Evolutionary conservation across 352 stramenopile species (phyloP).

Genomic region (Lagenidium giganteum): DNA sequence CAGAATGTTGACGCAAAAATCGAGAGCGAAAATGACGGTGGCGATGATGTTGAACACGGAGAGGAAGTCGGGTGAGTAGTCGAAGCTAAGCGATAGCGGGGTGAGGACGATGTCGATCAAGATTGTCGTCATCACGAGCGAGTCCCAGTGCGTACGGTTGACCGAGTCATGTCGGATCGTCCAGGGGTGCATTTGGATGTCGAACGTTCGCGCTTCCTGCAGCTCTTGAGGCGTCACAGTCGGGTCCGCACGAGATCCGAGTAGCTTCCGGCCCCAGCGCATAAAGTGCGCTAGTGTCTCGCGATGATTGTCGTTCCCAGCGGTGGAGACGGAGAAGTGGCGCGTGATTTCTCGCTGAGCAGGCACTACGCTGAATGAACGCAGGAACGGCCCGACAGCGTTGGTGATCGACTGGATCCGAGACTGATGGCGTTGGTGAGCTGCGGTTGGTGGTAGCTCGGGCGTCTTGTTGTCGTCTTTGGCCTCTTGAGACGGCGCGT

Average conservation of each 20-base stretch:
- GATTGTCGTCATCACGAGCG: constrained; percentile 49
- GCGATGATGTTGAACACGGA: constrained; percentile 25
- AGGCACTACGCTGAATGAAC: too few relatives aligned
- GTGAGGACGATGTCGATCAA: constrained; percentile 48
- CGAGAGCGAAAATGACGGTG: constrained; percentile 40
- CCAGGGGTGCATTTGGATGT: constrained; percentile 26
- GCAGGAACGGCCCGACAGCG: too few relatives aligned
- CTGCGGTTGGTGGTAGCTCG: too few relatives aligned
- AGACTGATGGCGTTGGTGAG: too few relatives aligned
- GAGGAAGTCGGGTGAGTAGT: constrained; percentile 22
- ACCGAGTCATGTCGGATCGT: constrained; percentile 49
- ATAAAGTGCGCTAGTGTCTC: constrained; percentile 3
- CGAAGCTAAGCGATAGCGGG: constrained; percentile 44
- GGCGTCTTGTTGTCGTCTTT: too few relatives aligned
- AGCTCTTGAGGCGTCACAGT: constrained; percentile 28
- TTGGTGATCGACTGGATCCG: too few relatives aligned
- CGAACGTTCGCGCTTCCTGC: constrained; percentile 24
- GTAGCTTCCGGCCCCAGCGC: too few relatives aligned
- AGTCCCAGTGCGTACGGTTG: constrained; percentile 37
- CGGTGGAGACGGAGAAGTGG: too few relatives aligned
- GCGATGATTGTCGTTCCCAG: too few relatives aligned
- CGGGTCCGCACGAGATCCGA: constrained; percentile 4
- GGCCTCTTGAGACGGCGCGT: too few relatives aligned
- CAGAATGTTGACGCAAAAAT: constrained; percentile 52
- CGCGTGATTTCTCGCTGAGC: too few relatives aligned